Base-by-base conservation (phyloP, 164 flowering plant genomes). In the Kalanchoe fedtschenkoi region DNA sequence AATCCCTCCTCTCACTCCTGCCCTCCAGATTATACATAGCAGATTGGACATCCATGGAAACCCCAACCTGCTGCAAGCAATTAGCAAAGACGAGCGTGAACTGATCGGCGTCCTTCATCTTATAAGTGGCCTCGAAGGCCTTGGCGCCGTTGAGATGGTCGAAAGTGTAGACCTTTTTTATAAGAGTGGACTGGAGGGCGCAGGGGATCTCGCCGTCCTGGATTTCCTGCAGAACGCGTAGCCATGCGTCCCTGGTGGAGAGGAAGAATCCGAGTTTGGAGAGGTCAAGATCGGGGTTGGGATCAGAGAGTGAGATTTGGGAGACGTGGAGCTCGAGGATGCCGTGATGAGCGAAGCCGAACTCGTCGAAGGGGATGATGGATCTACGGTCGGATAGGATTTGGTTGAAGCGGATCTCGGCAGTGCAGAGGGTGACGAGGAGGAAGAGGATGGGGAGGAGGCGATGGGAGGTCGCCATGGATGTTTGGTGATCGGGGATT, bases 261-360 rank as follows among this genome's bases (percentile, higher is more conserved):
- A 93, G 88, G 78, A 93, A 90, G 83, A 93, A 93, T 0, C 99
- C 99, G 28, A 93, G 37, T 42, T 63, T 69, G 56, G 81, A 68
- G 62, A 74, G 78, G 26, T 84, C 88, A 22, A 66, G 67, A 1
- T 72, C 74, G 35, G 80, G 76, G 46, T 34, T 71, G 8, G 76
- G 56, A 66, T 63, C 66, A 8, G 92, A 77, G 69, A 82, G 62
- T 29, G 69, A 47, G 81, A 89, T 72, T 11, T 68, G 57, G 15
- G 95, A 69, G 69, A 85, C 81, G 67, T 77, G 77, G 72, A 90
- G 95, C 65, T 85, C 89, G 60, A 90, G 83, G 11, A 71, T 81
- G 41, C 99, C 97, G 14, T 63, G 43, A 75, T 78, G 87, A 33
- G 95, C 83, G 88, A 88, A 93, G 0, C 99, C 99, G 76, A 88